Evolutionary conservation across 2,329 filamentous ascomycete species (phyloP), one percentile per base, ranked within the genome.

Genomic region (Penicillium thymicola): DNA sequence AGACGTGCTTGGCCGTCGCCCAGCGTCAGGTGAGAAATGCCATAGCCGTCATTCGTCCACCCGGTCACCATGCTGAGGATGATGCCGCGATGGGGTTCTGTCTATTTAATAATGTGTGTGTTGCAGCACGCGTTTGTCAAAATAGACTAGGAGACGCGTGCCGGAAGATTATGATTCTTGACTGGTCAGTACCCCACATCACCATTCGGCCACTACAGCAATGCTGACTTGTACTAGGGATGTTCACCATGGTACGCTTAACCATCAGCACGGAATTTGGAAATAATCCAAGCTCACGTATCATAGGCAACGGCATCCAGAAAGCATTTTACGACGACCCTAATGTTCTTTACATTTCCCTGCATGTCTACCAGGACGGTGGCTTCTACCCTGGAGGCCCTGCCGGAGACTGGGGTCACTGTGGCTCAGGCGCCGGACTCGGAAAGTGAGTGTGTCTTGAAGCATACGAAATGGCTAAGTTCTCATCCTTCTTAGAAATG

Each of bases 51-150:
- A 96, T 99, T 66, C 85, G 94, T 14, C 94, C 94, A 2, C 94
- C 94, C 0, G 94, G 94, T 0, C 94, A 99, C 68, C 94, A 99
- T 73, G 94, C 94, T 1, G 94, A 99, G 71, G 87, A 85, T 56
- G 83, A 94, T 66, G 81, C 86, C 36, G 85, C 93, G 0, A 94
- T 96, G 82, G 94, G 94, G 0, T 99, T 99, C 70, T 99, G 94
- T 72, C 84, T 97, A 57, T 97, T 97, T 78, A 97, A 99, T 77
- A 99, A 99, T 68, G 94, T 97, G 3, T 92, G 90, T 21, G 89
- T 99, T 57, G 93, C 92, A 1, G 88, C 92, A n/a, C 88, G 85
- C 58, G 89, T 92, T 13, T 97, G 92, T 70, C 92, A 96, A 71
- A 78, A 82, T 51, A 86, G 92, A 58, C 94, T 89, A 64, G 89